Evolutionary conservation across 148 eudicot genomes (phyloP), one percentile per base, ranked within the genome.

Genomic region (Limonium bicolor): DNA sequence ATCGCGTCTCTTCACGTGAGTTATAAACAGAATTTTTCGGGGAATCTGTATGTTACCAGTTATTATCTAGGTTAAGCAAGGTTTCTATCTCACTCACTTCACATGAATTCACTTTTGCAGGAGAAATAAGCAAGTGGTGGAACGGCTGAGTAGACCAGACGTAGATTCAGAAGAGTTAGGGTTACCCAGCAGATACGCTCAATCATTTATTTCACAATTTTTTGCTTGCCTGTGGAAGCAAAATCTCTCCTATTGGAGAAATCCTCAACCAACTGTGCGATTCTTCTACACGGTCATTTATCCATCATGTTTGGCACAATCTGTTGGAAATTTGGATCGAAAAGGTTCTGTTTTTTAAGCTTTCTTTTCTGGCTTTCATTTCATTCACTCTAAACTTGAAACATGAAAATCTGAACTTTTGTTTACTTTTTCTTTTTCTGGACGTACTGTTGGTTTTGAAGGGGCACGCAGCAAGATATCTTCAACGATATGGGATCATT

Each of bases 401-500:
- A 0, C 11, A 6, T 29, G 9, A 39, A 23, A 23, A 10, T 39
- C 11, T 20, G 12, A 26, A 2, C 20, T 6, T 6, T n/a, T 51
- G 1, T 35, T 18, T 11, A 11, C 25, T 49, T 21, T 22, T 21
- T 6, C 21, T 39, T 39, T 18, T 24, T 17, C n/a, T 24, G 11
- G 6, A 38, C 21, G 43, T 19, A 19, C 4, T 7, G 22, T n/a
- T n/a, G n/a, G n/a, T 55, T 20, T 24, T 8, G 33, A 59, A 86
- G 96, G 73, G 72, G 60, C 29, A 74, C 83, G 1, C 93, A 86
- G 40, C 96, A 81, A 65, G 96, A 86, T 42, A 81, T 86, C 45
- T 73, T 65, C 4, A 86, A 86, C 48, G 96, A 92, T 5, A 81
- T 86, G 96, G 96, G 96, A 58, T 81, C 96, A 11, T 77, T 86